Percentiles rank a stretch among this genome's conserved stretches.
These are phyloP conservation scores for Verticillium nubilum DNA, from an alignment of 2,329 filamentous ascomycete species.

Conservation along the genomic window DNA sequence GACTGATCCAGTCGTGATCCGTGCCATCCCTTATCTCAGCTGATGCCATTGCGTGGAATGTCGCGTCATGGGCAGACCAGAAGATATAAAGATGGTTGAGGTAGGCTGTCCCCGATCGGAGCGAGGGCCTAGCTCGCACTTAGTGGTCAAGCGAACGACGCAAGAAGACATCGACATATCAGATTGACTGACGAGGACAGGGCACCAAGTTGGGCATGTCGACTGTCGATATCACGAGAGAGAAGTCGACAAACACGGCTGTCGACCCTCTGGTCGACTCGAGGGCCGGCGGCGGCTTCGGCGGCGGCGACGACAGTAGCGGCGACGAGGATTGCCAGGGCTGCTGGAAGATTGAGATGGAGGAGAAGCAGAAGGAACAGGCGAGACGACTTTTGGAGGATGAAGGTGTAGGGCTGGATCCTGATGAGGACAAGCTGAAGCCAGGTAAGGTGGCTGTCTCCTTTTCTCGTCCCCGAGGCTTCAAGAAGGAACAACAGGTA, in stretches of 20 bases:
- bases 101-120: neutral
- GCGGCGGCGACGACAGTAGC: neutral
- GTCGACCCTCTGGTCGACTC: neutral
- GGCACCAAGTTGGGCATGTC: neutral
- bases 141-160: neutral
- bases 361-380: neutral
- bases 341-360: conserved; percentile 10
- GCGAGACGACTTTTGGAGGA: neutral
- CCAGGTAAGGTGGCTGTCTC: neutral
- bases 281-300: neutral
- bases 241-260: neutral
- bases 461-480: neutral
- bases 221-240: neutral
- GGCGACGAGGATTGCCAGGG: conserved; percentile 6
- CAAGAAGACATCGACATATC: neutral
- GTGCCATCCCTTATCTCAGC: conserved; percentile 1
- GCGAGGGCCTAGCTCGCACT: neutral
- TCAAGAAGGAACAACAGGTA: no score
- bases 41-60: conserved; percentile 12
- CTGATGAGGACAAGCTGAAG: neutral
- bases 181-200: neutral
- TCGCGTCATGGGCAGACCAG: conserved; percentile 9
- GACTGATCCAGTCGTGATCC: neutral
- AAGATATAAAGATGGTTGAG: neutral
- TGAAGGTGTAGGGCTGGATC: neutral